A percentile compares a stretch with the other conserved stretches of the same genome.
These are phyloP conservation scores for Trametes punicea DNA, from an alignment of 768 basidiomycete species.

Conservation along the genomic window DNA sequence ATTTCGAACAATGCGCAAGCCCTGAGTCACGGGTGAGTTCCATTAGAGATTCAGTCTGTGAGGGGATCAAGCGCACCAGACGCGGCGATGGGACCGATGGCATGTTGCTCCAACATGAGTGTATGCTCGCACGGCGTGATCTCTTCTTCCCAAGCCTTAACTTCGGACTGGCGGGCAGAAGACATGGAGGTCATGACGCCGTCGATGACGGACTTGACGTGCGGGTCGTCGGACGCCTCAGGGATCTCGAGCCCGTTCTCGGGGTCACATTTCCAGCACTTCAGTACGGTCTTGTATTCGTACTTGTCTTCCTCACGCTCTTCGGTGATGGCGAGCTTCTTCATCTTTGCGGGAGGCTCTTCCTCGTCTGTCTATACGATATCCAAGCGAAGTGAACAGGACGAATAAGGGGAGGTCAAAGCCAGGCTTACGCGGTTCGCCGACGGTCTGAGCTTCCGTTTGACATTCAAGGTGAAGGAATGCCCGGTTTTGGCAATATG, in stretches of 20 bases:
- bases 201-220: constrained; percentile 58
- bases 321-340: constrained; percentile 82
- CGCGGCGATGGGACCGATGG: constrained; percentile 45
- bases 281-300: constrained; percentile 58
- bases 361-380: constrained; percentile 58
- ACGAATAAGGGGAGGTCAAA: not conserved
- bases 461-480: constrained; percentile 73
- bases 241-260: constrained; percentile 44
- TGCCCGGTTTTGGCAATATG: constrained; percentile 78
- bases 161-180: constrained; percentile 88
- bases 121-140: constrained; percentile 84
- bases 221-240: constrained; percentile 32
- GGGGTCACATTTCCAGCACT: constrained; percentile 74
- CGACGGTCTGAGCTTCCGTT: constrained; percentile 63
- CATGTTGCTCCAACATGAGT: constrained; percentile 48
- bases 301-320: constrained; percentile 90
- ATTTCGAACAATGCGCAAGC: constrained; percentile 75
- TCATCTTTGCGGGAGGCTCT: constrained; percentile 87
- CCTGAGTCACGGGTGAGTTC: constrained; percentile 38
- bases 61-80: constrained; percentile 40
- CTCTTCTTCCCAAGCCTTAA: constrained; percentile 98
- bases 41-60: not conserved
- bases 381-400: too few species aligned
- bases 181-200: constrained; percentile 79
- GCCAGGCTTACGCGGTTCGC: constrained; percentile 56